Evolutionary conservation across 805 yeast genomes (phyloP).

Genomic region (Debaryomyces hansenii): DNA sequence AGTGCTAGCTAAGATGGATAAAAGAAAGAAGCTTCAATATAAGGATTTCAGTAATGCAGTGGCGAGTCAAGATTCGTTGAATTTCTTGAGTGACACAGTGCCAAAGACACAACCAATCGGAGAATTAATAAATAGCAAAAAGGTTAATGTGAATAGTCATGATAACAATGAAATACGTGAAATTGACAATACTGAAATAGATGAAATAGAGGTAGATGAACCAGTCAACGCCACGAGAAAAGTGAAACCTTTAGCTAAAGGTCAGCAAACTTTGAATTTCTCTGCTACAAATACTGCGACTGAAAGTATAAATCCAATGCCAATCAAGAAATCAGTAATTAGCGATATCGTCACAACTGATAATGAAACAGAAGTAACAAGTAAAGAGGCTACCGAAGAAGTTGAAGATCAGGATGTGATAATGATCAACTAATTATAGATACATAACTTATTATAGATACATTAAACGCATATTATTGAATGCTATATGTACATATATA

Average conservation of each 20-base stretch:
- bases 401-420: constrained; percentile 10
- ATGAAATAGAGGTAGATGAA: not conserved
- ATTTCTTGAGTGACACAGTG: constrained; percentile 64
- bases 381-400: constrained; percentile 1
- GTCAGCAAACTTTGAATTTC: constrained; percentile 38
- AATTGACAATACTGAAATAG: constrained; percentile 1
- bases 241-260: constrained; percentile 30
- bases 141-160: constrained; percentile 23
- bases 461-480: not conserved
- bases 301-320: constrained; percentile 2
- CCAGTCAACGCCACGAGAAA: not conserved
- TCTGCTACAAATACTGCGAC: not conserved
- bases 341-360: constrained; percentile 30
- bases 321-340: constrained; percentile 33
- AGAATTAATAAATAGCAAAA: constrained; percentile 45
- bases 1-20: constrained; percentile 60
- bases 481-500: constrained; percentile 1
- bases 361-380: constrained; percentile 1
- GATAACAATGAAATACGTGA: constrained; percentile 4
- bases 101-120: constrained; percentile 59
- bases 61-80: constrained; percentile 53
- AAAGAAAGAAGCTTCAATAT: constrained; percentile 68
- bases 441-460: not conserved
- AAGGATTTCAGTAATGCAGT: constrained; percentile 70
- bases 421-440: constrained; percentile 10